phyloP scores from a whole-genome alignment of 2,329 filamentous ascomycete genomes.

The Cladobotryum mycophilum region DNA sequence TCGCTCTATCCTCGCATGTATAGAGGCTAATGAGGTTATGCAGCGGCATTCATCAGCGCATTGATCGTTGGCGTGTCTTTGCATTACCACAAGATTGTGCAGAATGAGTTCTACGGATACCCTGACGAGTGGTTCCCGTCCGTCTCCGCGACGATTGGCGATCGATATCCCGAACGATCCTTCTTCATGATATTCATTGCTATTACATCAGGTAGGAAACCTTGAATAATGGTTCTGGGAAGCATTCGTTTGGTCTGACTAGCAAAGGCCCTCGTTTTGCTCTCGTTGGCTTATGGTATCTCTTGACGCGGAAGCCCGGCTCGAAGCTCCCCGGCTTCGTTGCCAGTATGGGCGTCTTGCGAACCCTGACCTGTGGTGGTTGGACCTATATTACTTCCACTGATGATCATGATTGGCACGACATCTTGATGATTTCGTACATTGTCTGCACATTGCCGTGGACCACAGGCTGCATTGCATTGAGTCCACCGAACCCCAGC shows the following conservation, averaged over 20 bases:
- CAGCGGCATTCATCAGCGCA: slow-evolving; percentile 80
- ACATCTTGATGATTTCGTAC: slow-evolving; percentile 99
- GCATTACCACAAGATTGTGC: slow-evolving; percentile 94
- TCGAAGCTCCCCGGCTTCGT: slow-evolving; percentile 75
- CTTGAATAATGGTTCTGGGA: neutral
- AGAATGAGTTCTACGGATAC: slow-evolving; percentile 94
- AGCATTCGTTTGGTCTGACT: slow-evolving; percentile 5
- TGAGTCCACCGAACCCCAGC: slow-evolving; percentile 77
- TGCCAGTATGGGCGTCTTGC: slow-evolving; percentile 71
- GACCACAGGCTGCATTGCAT: slow-evolving; percentile 82
- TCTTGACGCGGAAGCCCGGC: slow-evolving; percentile 73
- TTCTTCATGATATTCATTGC: slow-evolving; percentile 98
- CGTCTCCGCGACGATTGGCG: slow-evolving; percentile 93
- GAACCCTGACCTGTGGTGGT: slow-evolving; percentile 89
- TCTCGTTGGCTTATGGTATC: slow-evolving; percentile 86
- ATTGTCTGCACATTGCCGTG: slow-evolving; percentile 89
- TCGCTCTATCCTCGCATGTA: neutral
- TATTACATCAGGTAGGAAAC: slow-evolving; percentile 70
- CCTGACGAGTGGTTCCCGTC: slow-evolving; percentile 96
- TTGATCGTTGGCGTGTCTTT: slow-evolving; percentile 72
- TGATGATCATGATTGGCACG: slow-evolving; percentile 97
- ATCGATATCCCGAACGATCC: slow-evolving; percentile 92
- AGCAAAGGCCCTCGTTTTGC: slow-evolving; percentile 74
- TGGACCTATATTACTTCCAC: slow-evolving; percentile 99
- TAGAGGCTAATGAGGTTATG: slow-evolving; percentile 15